These are phyloP conservation scores for Ustilago bromivora DNA, from an alignment of 1,284 basidiomycete species.

Conservation along the genomic window DNA sequence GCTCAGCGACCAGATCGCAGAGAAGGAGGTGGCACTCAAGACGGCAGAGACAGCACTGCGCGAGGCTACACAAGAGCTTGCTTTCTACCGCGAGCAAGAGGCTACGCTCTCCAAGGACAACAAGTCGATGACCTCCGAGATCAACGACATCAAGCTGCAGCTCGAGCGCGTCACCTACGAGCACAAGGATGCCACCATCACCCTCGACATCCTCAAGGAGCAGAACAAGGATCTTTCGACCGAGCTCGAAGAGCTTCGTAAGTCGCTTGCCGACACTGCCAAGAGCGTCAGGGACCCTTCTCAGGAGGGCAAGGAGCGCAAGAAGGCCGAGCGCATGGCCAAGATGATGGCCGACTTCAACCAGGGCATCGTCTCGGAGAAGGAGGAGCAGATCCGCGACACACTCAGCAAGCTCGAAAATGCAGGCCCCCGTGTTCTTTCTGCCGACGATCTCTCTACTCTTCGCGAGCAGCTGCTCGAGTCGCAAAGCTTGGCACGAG, in stretches of 20 bases:
- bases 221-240: slow-evolving; percentile 87
- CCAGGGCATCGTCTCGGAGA: slow-evolving; percentile 85
- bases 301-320: slow-evolving; percentile 95
- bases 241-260: slow-evolving; percentile 86
- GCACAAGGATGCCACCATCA: slow-evolving; percentile 92
- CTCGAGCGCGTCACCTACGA: slow-evolving; percentile 94
- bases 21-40: slow-evolving; percentile 74
- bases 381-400: slow-evolving; percentile 88
- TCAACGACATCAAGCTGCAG: slow-evolving; percentile 91
- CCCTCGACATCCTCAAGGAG: slow-evolving; percentile 95
- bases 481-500: slow-evolving; percentile 84
- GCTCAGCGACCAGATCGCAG: slow-evolving; percentile 89
- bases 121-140: slow-evolving; percentile 71
- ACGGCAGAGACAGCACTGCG: slow-evolving; percentile 65
- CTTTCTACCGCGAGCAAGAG: slow-evolving; percentile 87
- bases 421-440: slow-evolving; percentile 66
- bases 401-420: slow-evolving; percentile 83
- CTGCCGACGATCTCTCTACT: slow-evolving; percentile 81
- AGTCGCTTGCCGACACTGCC: slow-evolving; percentile 51
- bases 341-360: slow-evolving; percentile 98
- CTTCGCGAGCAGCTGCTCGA: slow-evolving; percentile 89
- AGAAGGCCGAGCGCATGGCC: slow-evolving; percentile 99
- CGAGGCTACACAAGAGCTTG: slow-evolving; percentile 79
- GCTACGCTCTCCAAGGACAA: slow-evolving; percentile 57
- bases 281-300: slow-evolving; percentile 71